Conservation (phyloP, 805 yeast genomes). For the Yarrowia sp. region DNA sequence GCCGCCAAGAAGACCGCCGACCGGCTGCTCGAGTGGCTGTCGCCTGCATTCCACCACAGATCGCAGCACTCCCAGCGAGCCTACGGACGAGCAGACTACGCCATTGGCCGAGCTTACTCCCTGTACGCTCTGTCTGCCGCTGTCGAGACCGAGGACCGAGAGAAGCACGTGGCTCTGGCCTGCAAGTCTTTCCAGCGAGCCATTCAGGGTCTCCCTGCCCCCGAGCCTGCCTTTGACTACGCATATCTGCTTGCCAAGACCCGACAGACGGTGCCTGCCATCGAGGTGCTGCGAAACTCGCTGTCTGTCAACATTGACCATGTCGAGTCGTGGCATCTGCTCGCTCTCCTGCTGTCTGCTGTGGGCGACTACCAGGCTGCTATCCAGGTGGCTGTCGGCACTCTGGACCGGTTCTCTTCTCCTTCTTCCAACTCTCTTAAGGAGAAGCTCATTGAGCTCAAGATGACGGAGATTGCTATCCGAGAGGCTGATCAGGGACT, state of each 20-base stretch:
- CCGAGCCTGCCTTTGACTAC: constrained; percentile 43
- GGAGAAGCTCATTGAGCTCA: constrained; percentile 65
- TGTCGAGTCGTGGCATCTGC: constrained; percentile 69
- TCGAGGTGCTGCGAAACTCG: constrained; percentile 44
- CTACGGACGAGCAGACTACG: constrained; percentile 14
- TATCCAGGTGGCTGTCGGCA: constrained; percentile 62
- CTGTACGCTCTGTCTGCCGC: constrained; percentile 41
- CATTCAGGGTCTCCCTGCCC: constrained; percentile 39
- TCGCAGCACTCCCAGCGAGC: constrained; percentile 27
- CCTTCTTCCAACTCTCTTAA: constrained; percentile 43
- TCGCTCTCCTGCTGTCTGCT: constrained; percentile 68
- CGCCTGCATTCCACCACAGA: constrained; percentile 27
- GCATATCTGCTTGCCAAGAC: constrained; percentile 48
- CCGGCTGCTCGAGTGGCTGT: constrained; percentile 40
- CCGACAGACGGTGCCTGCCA: constrained; percentile 44
- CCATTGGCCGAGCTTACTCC: constrained; percentile 41
- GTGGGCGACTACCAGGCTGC: constrained; percentile 64
- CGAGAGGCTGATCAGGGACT: constrained; percentile 67
- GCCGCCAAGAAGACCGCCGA: constrained; percentile 43
- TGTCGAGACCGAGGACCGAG: constrained; percentile 40
- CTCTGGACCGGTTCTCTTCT: constrained; percentile 49
- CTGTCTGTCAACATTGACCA: constrained; percentile 56
- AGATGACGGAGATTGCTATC: constrained; percentile 76
- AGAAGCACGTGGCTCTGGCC: constrained; percentile 41
- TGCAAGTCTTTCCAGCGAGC: constrained; percentile 41